Base-by-base conservation (phyloP, 345 rosid genomes). In the Arabidopsis suecica region DNA sequence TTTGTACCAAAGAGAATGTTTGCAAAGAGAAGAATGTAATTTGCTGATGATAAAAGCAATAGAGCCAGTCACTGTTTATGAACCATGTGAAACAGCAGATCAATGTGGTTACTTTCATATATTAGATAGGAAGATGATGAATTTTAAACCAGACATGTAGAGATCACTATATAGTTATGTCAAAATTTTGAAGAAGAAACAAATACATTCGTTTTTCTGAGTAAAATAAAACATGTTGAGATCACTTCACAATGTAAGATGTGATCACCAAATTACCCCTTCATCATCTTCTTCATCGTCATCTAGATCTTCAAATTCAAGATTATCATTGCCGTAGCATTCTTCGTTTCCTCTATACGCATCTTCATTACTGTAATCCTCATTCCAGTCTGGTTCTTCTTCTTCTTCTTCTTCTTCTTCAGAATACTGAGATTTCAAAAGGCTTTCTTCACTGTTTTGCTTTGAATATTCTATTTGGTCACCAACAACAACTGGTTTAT, bases 191-290 rank as follows among this genome's bases (percentile, higher is more conserved):
- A 28, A 28, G 32, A 28, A 28, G 32, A 23, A 23, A 7, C 69
- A 22, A 14, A 11, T 8, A 9, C 16, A 54, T 62, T 28, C 32
- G 4, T 4, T 28, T 23, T 53, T 75, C 7, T 18, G 61, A 20
- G 30, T 9, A 54, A 69, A 28, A 61, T 5, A 42, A 38, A n/a
- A 42, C 20, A 30, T 51, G 57, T n/a, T 33, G 51, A 69, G 75
- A 68, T 69, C 69, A 76, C 65, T 60, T 50, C 33, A 7, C 34
- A 51, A 72, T 62, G 58, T 36, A 49, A 25, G 61, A 61, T 33
- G 59, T 62, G 70, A 68, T 69, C 80, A 76, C 70, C 80, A 76
- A 28, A 54, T 69, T n/a, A 62, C 23, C 6, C 61, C 75, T 25
- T 65, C 75, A 38, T 77, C 9, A 28, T 63, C 65, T 42, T 69